Base-by-base conservation (phyloP, 2,329 filamentous ascomycete species). In the Apiospora arundinis region DNA sequence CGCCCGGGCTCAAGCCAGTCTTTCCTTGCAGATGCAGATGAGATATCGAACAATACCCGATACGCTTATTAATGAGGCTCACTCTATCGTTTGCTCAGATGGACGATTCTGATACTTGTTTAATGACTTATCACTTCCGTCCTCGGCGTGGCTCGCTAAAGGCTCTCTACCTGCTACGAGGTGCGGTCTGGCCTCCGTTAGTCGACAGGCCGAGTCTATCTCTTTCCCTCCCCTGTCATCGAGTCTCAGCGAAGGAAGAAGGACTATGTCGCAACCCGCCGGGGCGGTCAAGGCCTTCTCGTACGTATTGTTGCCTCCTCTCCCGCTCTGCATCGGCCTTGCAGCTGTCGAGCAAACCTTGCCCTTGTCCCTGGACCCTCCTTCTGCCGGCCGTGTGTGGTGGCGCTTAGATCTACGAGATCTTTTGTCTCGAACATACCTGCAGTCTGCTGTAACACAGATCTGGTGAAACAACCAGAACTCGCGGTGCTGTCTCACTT, bases 371-470 rank as follows among this genome's bases (percentile, higher is more conserved):
- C 46, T 42, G 46, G 46, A 49, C 42, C 32, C 56, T 63, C 56
- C 56, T 63, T 63, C 2, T 63, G 56, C 56, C 56, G 56, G 56
- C 56, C 56, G 56, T 63, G 56, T 63, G 32, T 40, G 56, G 56
- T 63, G 56, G 56, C 56, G 56, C 56, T 63, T 63, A 63, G 56
- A 63, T 52, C 37, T 56, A 49, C 67, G 67, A 69, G 67, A 69
- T 49, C 67, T 23, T 40, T 49, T 68, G 67, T 69, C 67, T 69
- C 67, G 48, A 56, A 46, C 40, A 44, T 45, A 28, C 28, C 40
- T 67, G 40, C 65, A 67, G 65, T 32, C 46, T 69, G 67, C 67
- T 40, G 67, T 69, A 46, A 42, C 46, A 69, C 67, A 69, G 67
- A 69, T 69, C 67, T 69, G 45, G 67, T 69, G 46, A 46, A 40